Base-by-base conservation (phyloP, 352 stramenopile genomes). In the Pythium grandisporangium region DNA sequence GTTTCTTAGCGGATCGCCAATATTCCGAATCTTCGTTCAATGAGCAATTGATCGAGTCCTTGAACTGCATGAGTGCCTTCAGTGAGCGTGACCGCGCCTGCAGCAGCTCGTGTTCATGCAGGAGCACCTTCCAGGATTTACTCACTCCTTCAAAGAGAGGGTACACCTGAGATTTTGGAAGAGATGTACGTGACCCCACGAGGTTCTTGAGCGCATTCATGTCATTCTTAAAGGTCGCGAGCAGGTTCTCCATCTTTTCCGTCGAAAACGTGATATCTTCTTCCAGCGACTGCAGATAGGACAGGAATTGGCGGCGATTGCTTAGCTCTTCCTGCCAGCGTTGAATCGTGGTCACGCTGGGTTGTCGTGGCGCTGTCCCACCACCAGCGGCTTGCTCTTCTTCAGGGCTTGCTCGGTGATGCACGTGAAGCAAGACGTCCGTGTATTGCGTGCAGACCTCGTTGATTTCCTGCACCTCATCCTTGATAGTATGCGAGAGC, bases 131-230 rank as follows among this genome's bases (percentile, higher is more conserved):
- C 87, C 86, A 97, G 0, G 86, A 81, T 48, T 63, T 67, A 5
- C 82, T 84, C 2, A 96, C 68, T 11, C 76, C 67, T 53, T 96
- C 85, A 53, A 98, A 97, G 14, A 96, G 80, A 20, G 91, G 91
- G 49, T 97, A 97, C 5, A 97, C 90, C 29, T 96, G 80, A 7
- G 90, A 93, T 46, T 97, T 97, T 20, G 88, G 86, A 44, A 97
- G 63, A 22, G 84, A 95, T 8, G 75, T 86, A 17, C 81, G 68
- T 3, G 76, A 68, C 12, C 82, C 83, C 2, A 97, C 84, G n/a
- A 96, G 61, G 29, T 63, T 84, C 56, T 84, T 76, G 39, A 87
- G 58, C 22, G 74, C 74, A 12, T 41, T 70, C 45, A 90, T 53
- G 22, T 90, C 71, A 39, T 50, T 71, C 17, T 79, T 61, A 53